These are phyloP conservation scores for Pythium chondricola DNA, from an alignment of 352 stramenopile species.

Conservation along the genomic window DNA sequence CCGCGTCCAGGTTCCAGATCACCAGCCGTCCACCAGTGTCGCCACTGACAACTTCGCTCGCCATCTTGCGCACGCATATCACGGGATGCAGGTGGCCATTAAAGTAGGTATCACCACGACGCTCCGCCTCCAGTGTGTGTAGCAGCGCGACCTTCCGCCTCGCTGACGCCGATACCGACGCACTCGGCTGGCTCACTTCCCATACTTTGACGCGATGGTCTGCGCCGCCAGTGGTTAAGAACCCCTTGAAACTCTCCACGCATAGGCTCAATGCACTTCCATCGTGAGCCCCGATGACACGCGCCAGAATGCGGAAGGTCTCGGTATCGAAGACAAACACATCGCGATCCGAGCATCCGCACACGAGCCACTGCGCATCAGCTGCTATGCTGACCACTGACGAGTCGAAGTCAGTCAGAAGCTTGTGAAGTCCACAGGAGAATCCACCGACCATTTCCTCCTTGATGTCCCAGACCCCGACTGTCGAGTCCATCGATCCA, in stretches of 20 bases:
- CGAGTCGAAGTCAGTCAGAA: conserved; percentile 68
- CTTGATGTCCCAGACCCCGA: conserved; percentile 63
- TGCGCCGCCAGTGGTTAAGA: conserved; percentile 44
- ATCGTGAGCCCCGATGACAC: conserved; percentile 46
- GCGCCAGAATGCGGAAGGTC: conserved; percentile 34
- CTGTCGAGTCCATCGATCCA: conserved; percentile 48
- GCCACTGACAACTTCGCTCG: conserved; percentile 71
- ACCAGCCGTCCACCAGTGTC: conserved; percentile 52
- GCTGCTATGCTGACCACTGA: conserved; percentile 62
- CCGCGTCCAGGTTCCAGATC: conserved; percentile 68
- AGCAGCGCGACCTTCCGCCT: conserved; percentile 28
- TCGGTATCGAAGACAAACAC: conserved; percentile 59
- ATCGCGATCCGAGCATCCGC: conserved; percentile 59
- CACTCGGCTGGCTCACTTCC: conserved; percentile 22
- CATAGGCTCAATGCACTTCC: conserved; percentile 40
- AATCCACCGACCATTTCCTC: conserved; percentile 47
- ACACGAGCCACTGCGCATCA: conserved; percentile 45
- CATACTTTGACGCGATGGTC: conserved; percentile 68
- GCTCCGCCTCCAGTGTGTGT: conserved; percentile 35
- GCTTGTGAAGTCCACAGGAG: conserved; percentile 32
- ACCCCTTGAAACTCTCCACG: conserved; percentile 35
- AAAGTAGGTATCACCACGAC: conserved; percentile 30
- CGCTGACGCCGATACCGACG: conserved; percentile 13
- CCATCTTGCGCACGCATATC: conserved; percentile 45
- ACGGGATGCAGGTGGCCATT: conserved; percentile 52